Evolutionary conservation across 1,139 yeast species (phyloP).

Genomic region (Pichia sp.): DNA sequence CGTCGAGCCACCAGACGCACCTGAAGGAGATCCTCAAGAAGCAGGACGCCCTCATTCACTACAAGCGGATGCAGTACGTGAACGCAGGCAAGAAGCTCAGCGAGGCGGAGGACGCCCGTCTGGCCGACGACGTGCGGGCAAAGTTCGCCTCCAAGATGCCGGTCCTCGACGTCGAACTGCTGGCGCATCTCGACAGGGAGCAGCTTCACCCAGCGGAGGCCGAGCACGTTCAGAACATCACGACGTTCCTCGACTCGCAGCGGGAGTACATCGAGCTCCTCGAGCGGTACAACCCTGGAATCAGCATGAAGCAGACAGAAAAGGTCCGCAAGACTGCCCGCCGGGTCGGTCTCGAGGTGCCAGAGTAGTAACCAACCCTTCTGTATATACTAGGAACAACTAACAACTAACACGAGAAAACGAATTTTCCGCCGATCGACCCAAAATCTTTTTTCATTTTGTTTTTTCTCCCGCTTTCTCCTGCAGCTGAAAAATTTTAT

Average conservation of each 20-base stretch:
- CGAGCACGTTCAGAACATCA: conserved; percentile 45
- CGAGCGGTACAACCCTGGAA: conserved; percentile 84
- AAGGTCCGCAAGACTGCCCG: conserved; percentile 75
- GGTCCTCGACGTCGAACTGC: conserved; percentile 27
- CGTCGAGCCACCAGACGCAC: conserved; percentile 42
- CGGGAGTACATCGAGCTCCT: conserved; percentile 72
- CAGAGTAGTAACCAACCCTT: conserved; percentile 30
- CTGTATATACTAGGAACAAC: background rate
- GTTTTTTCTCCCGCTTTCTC: background rate
- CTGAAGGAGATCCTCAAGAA: conserved; percentile 45
- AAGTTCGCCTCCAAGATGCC: conserved; percentile 23
- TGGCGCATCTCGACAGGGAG: conserved; percentile 33
- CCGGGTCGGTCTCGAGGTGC: conserved; percentile 74
- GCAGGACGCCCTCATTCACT: conserved; percentile 48
- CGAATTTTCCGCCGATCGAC: conserved; percentile 3
- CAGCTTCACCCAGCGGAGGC: conserved; percentile 26
- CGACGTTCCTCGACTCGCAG: conserved; percentile 62
- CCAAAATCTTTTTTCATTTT: too few species aligned
- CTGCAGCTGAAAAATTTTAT: background rate
- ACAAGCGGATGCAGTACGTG: conserved; percentile 49
- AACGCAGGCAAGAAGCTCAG: conserved; percentile 36
- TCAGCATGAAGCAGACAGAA: conserved; percentile 71
- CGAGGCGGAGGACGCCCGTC: conserved; percentile 26
- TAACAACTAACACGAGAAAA: too few species aligned
- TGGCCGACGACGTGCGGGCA: conserved; percentile 25